Base-by-base conservation (phyloP, 768 basidiomycete species). In the Leccinum variicolor region DNA sequence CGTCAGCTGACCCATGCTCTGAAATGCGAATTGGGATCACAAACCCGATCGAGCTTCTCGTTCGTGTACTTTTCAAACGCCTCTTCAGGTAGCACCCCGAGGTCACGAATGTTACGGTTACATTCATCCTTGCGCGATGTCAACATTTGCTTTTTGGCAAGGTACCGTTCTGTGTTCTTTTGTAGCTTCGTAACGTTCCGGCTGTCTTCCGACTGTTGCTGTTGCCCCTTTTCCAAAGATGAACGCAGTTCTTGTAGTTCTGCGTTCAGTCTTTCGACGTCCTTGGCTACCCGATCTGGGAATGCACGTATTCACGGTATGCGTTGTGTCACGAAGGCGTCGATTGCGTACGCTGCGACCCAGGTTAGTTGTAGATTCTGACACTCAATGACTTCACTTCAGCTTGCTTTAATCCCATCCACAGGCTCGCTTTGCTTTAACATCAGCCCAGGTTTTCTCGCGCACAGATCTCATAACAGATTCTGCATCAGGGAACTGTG, bases 51-150 rank as follows among this genome's bases (percentile, higher is more conserved):
- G n/a, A 91, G 81, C 67, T 90, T 88, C 62, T 92, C 90, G 50
- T 81, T 85, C 10, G 87, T 89, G 68, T 98, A 96, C 73, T 98
- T 98, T 69, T 92, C 87, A 65, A 95, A 98, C 0, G 97, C 97
- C 72, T 98, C 96, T 73, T 98, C 95, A 1, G 97, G 97, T 15
- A 98, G 74, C 0, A 98, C 94, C 34, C 97, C 97, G 13, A 99
- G 82, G 65, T 98, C 97, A 50, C 97, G 87, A 61, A 98, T 97
- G 71, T 90, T 94, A 64, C 94, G 84, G 69, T 91, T 96, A 69
- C 93, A 95, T 66, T 98, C 96, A 57, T 98, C 96, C 70, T 92
- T 93, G 48, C 94, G 84, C 39, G 81, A 81, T 21, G 82, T 64
- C 14, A 98, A 78, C 78, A 97, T 90, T 69, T 94, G 90, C 41